phyloP scores from a whole-genome alignment of 225 moss, liverwort and hornwort species.

The Thuidium tamariscinum region DNA sequence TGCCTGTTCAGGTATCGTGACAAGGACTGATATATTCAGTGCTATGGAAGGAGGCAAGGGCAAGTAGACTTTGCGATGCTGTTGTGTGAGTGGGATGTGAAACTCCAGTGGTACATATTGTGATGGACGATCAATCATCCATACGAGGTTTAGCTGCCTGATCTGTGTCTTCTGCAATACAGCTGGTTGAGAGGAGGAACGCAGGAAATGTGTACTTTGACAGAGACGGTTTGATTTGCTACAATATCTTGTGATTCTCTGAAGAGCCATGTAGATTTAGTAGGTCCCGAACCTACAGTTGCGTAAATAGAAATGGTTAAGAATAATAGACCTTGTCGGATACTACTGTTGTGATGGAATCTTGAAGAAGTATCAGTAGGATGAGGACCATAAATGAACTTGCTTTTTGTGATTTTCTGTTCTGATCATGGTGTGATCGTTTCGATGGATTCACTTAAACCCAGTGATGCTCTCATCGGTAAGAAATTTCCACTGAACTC shows the following conservation, averaged over 20 bases:
- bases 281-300: background rate
- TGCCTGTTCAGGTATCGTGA: conserved; percentile 74
- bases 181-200: conserved; percentile 32
- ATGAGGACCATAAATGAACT: background rate
- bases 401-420: background rate
- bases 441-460: background rate
- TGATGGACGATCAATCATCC: conserved; percentile 12
- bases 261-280: conserved; percentile 10
- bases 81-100: conserved; percentile 3
- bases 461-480: background rate
- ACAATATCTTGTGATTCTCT: conserved; percentile 6
- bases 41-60: conserved; percentile 56
- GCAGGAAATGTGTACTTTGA: conserved; percentile 22
- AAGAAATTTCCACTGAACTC: background rate
- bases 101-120: conserved; percentile 14
- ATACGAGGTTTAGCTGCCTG: conserved; percentile 7
- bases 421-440: background rate
- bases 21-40: conserved; percentile 92
- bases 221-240: conserved; percentile 13
- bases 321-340: background rate
- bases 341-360: background rate
- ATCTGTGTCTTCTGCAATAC: conserved; percentile 6
- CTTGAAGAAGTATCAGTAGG: background rate
- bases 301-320: conserved; percentile 4
- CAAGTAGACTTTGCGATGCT: conserved; percentile 3